phyloP scores from a whole-genome alignment of 2,329 filamentous ascomycete genomes.

The Pyrenochaeta sp. region DNA sequence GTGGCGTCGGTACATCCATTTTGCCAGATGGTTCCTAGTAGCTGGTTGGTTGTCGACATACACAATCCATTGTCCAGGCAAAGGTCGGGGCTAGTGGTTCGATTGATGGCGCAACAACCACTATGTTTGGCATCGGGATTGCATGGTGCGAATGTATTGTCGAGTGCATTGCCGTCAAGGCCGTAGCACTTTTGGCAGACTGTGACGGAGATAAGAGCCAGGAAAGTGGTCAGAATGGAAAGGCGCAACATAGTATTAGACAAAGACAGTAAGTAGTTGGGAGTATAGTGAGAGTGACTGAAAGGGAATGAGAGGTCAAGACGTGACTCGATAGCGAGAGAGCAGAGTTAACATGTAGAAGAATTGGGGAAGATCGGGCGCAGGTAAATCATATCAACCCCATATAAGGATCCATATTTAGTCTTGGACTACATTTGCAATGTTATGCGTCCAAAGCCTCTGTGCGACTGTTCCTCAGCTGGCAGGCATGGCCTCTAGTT shows the following conservation, averaged over 20 bases:
- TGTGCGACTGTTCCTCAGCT: slow-evolving; percentile 29
- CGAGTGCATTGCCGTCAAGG: slow-evolving; percentile 37
- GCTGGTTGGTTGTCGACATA: slow-evolving; percentile 38
- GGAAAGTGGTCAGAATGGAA: slow-evolving; percentile 20
- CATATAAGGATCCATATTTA: slow-evolving; percentile 27
- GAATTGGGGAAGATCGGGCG: slow-evolving; percentile 7
- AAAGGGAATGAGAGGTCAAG: too few species aligned
- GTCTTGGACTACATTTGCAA: slow-evolving; percentile 21
- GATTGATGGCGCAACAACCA: slow-evolving; percentile 42
- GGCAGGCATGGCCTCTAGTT: slow-evolving; percentile 13
- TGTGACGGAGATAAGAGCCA: slow-evolving; percentile 17
- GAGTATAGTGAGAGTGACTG: too few species aligned
- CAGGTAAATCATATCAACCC: slow-evolving; percentile 14
- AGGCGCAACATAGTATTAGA: slow-evolving; percentile 27
- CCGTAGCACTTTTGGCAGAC: slow-evolving; percentile 39
- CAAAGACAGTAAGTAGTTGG: slow-evolving; percentile 12
- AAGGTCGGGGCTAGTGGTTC: slow-evolving; percentile 32
- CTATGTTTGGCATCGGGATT: slow-evolving; percentile 37
- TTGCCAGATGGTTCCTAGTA: slow-evolving; percentile 43
- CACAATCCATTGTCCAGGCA: slow-evolving; percentile 45
- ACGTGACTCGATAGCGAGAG: slow-evolving; percentile 3
- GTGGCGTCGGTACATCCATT: slow-evolving; percentile 46
- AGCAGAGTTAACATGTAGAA: slow-evolving; percentile 4
- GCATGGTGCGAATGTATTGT: slow-evolving; percentile 39
- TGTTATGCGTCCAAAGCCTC: slow-evolving; percentile 30